These are phyloP conservation scores for Fusarium begoniae DNA, from an alignment of 2,329 filamentous ascomycete genomes.

Conservation along the genomic window DNA sequence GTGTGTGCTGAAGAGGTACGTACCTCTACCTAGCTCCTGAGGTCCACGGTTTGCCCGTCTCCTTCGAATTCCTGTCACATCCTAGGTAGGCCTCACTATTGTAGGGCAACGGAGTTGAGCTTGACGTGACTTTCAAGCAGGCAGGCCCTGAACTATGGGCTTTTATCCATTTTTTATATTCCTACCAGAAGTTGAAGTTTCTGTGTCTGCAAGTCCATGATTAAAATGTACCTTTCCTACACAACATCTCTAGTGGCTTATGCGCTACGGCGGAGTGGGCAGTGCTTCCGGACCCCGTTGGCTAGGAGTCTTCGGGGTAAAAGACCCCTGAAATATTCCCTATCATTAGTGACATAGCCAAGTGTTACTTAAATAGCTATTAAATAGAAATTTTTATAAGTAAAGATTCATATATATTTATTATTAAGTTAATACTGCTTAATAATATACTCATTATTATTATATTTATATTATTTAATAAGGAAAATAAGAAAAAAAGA, in stretches of 20 bases:
- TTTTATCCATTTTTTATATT: background rate
- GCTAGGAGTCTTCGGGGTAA: background rate
- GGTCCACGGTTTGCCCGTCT: background rate
- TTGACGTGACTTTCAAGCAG: background rate
- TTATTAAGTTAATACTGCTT: no score
- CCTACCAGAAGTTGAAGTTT: background rate
- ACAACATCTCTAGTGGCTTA: background rate
- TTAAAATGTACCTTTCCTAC: background rate
- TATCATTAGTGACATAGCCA: background rate
- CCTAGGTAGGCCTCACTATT: background rate
- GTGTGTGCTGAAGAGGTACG: slow-evolving; percentile 16
- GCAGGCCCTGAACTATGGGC: background rate
- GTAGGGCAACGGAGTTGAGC: background rate
- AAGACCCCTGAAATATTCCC: slow-evolving; percentile 5
- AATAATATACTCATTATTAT: no score
- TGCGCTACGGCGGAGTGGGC: background rate
- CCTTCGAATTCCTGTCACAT: background rate
- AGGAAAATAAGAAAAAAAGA: no score
- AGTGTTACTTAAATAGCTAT: background rate
- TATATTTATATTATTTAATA: no score
- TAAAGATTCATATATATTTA: no score
- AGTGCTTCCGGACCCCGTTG: slow-evolving; percentile 3
- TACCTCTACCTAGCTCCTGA: background rate
- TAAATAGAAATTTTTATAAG: background rate
- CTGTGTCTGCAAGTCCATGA: background rate